phyloP scores from a whole-genome alignment of 2,329 filamentous ascomycete genomes.

The Ampelomyces quisqualis region DNA sequence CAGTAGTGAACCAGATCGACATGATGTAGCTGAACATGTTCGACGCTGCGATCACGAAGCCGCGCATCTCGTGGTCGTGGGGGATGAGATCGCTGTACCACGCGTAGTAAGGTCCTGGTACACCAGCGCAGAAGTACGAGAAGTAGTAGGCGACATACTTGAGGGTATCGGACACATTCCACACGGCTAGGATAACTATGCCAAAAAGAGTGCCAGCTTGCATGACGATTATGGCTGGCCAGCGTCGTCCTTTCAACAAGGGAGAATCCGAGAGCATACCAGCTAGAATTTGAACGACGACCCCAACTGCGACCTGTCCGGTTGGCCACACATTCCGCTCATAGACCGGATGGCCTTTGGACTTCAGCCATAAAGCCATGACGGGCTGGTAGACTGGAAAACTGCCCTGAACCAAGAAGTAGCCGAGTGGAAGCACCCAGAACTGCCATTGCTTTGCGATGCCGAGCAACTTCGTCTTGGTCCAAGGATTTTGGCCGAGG shows the following conservation, averaged over 20 bases:
- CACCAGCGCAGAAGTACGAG: conserved; percentile 22
- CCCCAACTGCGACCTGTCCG: conserved; percentile 46
- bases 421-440: conserved; percentile 51
- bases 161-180: conserved; percentile 49
- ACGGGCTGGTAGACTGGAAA: conserved; percentile 21
- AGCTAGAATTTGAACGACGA: conserved; percentile 50
- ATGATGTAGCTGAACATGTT: conserved; percentile 31
- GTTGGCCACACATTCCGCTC: conserved; percentile 54
- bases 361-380: conserved; percentile 50
- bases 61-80: conserved; percentile 31
- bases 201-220: conserved; percentile 44
- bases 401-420: conserved; percentile 45
- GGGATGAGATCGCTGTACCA: conserved; percentile 31
- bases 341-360: conserved; percentile 47
- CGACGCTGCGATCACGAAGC: conserved; percentile 24
- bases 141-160: conserved; percentile 42
- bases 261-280: conserved; percentile 36
- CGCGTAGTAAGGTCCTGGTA: conserved; percentile 27
- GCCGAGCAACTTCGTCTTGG: conserved; percentile 46
- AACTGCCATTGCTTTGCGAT: conserved; percentile 51
- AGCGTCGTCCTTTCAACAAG: conserved; percentile 25
- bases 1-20: conserved; percentile 21
- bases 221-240: conserved; percentile 47
- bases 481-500: conserved; percentile 44
- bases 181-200: conserved; percentile 47